phyloP scores from a whole-genome alignment of 2,329 filamentous ascomycete genomes.

The Aspergillus bombycis region DNA sequence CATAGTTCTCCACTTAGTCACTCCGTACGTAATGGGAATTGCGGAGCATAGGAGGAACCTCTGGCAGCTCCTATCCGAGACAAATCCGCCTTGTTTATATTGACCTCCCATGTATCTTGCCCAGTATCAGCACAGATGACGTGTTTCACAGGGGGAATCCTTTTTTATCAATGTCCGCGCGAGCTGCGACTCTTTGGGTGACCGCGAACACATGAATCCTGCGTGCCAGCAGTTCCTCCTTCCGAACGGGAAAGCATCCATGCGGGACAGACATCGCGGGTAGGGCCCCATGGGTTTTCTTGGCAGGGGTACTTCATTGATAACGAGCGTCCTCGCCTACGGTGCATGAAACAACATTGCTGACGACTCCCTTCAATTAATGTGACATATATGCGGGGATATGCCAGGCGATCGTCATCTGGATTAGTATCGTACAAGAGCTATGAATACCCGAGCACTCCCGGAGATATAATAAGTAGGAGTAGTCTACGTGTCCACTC shows the following conservation, averaged over 20 bases:
- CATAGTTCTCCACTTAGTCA: background rate
- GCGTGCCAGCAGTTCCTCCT: background rate
- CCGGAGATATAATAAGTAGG: background rate
- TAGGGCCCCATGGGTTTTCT: constrained; percentile 1
- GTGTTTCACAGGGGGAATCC: background rate
- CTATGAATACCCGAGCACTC: background rate
- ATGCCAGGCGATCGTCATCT: background rate
- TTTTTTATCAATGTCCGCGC: background rate
- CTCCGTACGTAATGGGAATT: background rate
- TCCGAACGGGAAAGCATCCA: background rate
- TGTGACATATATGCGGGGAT: background rate
- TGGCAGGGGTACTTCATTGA: constrained; percentile 2
- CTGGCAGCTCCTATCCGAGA: background rate
- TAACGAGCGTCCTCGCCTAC: background rate
- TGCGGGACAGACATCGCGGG: background rate
- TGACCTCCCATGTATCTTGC: background rate
- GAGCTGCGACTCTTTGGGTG: background rate
- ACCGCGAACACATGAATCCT: background rate
- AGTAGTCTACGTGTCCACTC: background rate
- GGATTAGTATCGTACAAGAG: background rate
- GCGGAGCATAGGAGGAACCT: background rate
- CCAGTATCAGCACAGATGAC: background rate
- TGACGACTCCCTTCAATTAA: background rate
- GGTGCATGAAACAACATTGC: background rate
- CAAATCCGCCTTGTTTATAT: background rate